Percentiles rank a stretch among this genome's conserved stretches.
These are phyloP conservation scores for Mycena kentingensis DNA, from an alignment of 768 basidiomycete species.

Conservation along the genomic window DNA sequence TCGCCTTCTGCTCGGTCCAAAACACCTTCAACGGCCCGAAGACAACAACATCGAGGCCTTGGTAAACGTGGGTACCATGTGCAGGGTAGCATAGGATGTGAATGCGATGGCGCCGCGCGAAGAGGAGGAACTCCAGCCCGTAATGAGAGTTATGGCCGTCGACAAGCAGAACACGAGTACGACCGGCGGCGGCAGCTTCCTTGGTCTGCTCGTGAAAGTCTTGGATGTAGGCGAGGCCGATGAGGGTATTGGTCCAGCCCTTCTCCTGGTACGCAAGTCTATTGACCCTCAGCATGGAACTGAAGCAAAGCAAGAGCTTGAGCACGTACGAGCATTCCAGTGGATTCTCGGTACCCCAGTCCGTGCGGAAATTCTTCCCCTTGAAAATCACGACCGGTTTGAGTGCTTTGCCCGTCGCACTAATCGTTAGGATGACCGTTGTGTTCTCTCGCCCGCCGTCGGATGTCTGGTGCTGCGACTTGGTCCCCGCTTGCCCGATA, in stretches of 20 bases:
- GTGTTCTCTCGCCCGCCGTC: constrained; percentile 35
- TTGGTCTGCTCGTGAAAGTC: constrained; percentile 42
- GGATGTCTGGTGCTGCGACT: constrained; percentile 33
- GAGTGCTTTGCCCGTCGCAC: constrained; percentile 38
- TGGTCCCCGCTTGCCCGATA: constrained; percentile 27
- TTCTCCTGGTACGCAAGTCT: too few relatives aligned
- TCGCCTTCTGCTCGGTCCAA: constrained; percentile 19
- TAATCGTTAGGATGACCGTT: constrained; percentile 39
- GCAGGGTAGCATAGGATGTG: constrained; percentile 46
- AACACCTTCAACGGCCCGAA: constrained; percentile 18
- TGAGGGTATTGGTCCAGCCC: constrained; percentile 41
- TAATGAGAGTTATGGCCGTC: constrained; percentile 52
- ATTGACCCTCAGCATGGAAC: too few relatives aligned
- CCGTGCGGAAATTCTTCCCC: constrained; percentile 35
- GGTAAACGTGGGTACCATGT: constrained; percentile 36
- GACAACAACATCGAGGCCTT: constrained; percentile 25
- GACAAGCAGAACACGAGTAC: constrained; percentile 37
- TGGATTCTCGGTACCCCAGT: constrained; percentile 45
- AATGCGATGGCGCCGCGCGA: constrained; percentile 40
- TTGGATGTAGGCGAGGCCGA: constrained; percentile 40
- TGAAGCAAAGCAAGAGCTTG: constrained; percentile 5
- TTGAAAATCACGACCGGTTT: constrained; percentile 44
- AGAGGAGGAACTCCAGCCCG: constrained; percentile 38
- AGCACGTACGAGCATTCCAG: constrained; percentile 39
- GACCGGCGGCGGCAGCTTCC: constrained; percentile 35